These are phyloP conservation scores for Diplodia seriata DNA, from an alignment of 2,329 filamentous ascomycete genomes.

Conservation along the genomic window DNA sequence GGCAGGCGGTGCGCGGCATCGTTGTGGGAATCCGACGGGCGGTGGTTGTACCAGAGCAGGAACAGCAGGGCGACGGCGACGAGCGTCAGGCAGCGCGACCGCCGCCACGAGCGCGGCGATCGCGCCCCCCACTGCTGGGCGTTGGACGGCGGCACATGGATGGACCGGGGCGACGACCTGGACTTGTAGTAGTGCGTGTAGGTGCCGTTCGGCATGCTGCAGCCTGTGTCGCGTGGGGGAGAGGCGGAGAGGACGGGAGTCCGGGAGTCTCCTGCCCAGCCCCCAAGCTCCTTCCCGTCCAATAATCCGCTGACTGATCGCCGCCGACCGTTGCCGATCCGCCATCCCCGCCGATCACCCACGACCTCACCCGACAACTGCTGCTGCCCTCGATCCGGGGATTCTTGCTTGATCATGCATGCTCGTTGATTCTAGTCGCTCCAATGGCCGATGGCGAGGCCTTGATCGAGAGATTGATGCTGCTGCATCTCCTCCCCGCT, in stretches of 20 bases:
- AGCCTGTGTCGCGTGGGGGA: not conserved
- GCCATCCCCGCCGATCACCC: not conserved
- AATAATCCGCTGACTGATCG: not conserved
- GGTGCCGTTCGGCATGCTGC: constrained; percentile 32
- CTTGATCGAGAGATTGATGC: not conserved
- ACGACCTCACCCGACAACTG: not conserved
- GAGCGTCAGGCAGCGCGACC: constrained; percentile 41
- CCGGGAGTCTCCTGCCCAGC: not conserved
- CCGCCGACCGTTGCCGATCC: not conserved
- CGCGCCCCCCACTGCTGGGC: constrained; percentile 29
- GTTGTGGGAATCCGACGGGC: not conserved
- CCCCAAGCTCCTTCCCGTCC: not conserved
- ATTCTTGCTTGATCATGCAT: not conserved
- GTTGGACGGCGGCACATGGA: constrained; percentile 30
- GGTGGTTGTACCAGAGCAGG: constrained; percentile 25
- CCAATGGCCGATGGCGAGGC: not conserved
- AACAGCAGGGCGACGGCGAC: constrained; percentile 36
- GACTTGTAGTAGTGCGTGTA: constrained; percentile 27
- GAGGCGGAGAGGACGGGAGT: too few relatives aligned
- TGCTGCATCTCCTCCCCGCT: too few relatives aligned
- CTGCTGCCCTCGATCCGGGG: too few relatives aligned
- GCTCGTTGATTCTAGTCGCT: not conserved
- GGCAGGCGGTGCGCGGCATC: not conserved
- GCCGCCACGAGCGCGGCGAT: constrained; percentile 37
- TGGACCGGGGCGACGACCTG: constrained; percentile 27